A percentile compares a stretch with the other conserved stretches of the same genome.
phyloP scores from a whole-genome alignment of 148 eudicot species.

The Bassia scoparia region DNA sequence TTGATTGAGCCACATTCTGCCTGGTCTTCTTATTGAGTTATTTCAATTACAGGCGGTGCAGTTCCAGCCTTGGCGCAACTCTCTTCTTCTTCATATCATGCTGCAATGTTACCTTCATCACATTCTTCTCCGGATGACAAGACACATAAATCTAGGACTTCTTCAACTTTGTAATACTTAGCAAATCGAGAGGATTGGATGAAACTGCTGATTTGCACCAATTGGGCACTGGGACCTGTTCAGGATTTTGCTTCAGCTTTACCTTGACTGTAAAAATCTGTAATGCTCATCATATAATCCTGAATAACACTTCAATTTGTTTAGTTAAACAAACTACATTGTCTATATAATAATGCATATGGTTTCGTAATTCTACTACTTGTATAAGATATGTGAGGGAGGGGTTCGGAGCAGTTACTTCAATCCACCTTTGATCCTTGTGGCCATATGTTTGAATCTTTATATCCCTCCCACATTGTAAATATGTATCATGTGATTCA shows the following conservation, averaged over 20 bases:
- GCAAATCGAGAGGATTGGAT: background rate
- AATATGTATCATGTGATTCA: too few relatives aligned
- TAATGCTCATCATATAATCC: conserved; percentile 4
- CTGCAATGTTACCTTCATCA: conserved; percentile 28
- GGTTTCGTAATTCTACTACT: too few relatives aligned
- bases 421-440: too few relatives aligned
- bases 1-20: conserved; percentile 3
- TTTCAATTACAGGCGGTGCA: conserved; percentile 29
- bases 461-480: too few relatives aligned
- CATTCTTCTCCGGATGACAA: conserved; percentile 32
- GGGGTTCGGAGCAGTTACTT: too few relatives aligned
- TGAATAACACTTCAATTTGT: too few relatives aligned
- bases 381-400: too few relatives aligned
- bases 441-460: too few relatives aligned
- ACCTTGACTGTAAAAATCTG: too few relatives aligned
- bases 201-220: background rate
- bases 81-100: conserved; percentile 43
- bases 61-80: conserved; percentile 42
- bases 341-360: too few relatives aligned
- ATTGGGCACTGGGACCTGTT: background rate
- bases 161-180: conserved; percentile 29
- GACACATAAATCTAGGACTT: conserved; percentile 32
- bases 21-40: background rate
- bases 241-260: background rate
- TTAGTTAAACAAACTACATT: too few relatives aligned